These are phyloP conservation scores for Adansonia madagascariensis DNA, from an alignment of 441 rosid species.

Conservation along the genomic window DNA sequence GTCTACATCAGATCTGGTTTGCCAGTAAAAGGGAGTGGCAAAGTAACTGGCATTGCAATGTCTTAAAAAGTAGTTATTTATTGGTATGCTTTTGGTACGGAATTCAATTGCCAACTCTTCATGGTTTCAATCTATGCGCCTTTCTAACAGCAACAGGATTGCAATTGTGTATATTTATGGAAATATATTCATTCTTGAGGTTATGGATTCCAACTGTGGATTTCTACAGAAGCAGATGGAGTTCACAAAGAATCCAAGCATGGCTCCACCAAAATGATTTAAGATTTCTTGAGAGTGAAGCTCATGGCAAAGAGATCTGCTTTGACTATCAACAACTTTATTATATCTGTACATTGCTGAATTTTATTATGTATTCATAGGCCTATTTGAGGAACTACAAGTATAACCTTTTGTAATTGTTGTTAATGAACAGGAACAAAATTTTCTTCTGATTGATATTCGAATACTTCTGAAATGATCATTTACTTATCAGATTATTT, in stretches of 20 bases:
- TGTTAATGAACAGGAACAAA: not conserved
- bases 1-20: not conserved
- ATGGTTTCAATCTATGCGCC: not conserved
- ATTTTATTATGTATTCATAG: not conserved
- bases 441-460: not conserved
- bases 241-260: constrained; percentile 35
- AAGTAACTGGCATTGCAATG: not conserved
- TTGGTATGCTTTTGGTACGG: not conserved
- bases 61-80: not conserved
- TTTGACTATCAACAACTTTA: not conserved
- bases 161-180: not conserved
- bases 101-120: not conserved
- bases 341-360: constrained; percentile 6
- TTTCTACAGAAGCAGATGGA: constrained; percentile 47
- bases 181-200: not conserved
- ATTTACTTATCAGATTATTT: not conserved
- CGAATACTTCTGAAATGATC: not conserved
- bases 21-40: not conserved
- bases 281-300: constrained; percentile 1
- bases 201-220: constrained; percentile 38
- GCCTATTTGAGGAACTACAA: not conserved
- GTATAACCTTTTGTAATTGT: not conserved
- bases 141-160: not conserved
- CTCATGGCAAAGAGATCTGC: not conserved
- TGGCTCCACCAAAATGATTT: constrained; percentile 39